Evolutionary conservation across 768 basidiomycete species (phyloP).

Genomic region (Vishniacozyma victoriae): DNA sequence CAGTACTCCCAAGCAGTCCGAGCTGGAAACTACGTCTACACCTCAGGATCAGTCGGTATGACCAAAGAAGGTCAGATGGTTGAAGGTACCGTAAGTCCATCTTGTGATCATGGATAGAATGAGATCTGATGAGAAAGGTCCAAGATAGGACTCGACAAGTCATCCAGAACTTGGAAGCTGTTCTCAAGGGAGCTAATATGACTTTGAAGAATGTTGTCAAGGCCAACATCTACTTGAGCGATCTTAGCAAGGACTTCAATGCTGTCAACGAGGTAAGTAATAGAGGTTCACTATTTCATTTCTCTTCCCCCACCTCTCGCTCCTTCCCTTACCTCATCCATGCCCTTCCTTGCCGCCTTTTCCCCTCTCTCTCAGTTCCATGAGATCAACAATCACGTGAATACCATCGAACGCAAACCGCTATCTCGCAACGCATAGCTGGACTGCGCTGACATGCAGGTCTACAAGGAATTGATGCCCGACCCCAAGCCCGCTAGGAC

Average conservation of each 20-base stretch:
- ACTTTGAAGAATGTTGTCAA: slow-evolving; percentile 41
- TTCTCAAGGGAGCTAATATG: slow-evolving; percentile 35
- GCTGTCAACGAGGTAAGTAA: slow-evolving; percentile 35
- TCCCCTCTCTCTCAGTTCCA: too few species aligned
- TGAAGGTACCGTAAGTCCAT: slow-evolving; percentile 30
- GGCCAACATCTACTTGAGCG: slow-evolving; percentile 43
- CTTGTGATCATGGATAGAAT: too few species aligned
- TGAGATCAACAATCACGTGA: too few species aligned
- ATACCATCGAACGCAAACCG: too few species aligned
- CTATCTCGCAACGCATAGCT: too few species aligned
- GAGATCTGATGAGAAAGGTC: slow-evolving; percentile 23
- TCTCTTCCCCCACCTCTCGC: background rate
- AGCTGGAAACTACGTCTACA: slow-evolving; percentile 40
- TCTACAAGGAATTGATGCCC: slow-evolving; percentile 40
- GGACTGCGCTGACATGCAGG: slow-evolving; percentile 14
- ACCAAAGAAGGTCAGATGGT: slow-evolving; percentile 42
- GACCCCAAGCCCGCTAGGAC: slow-evolving; percentile 44
- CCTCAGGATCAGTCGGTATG: slow-evolving; percentile 42
- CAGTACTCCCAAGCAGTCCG: slow-evolving; percentile 43
- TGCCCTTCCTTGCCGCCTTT: too few species aligned
- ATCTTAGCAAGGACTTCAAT: slow-evolving; percentile 35
- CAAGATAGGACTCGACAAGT: slow-evolving; percentile 41
- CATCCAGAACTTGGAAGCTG: slow-evolving; percentile 41
- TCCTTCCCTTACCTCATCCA: background rate
- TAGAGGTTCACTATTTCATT: background rate